These are phyloP conservation scores for Colletotrichum orchidophilum DNA, from an alignment of 2,329 filamentous ascomycete genomes.

Conservation along the genomic window DNA sequence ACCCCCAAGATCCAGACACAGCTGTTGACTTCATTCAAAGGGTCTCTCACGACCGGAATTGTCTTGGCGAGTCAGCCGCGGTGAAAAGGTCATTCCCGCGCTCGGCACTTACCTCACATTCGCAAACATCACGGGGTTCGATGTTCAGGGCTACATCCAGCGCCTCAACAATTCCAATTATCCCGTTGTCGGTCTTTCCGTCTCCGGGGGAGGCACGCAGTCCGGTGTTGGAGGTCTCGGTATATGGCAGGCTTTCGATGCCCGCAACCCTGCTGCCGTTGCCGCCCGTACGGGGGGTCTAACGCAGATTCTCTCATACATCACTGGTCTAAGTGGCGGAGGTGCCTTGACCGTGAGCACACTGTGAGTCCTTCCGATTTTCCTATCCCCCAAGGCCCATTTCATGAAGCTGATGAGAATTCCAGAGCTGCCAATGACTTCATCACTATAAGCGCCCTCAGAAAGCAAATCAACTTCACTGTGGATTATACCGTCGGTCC, in stretches of 20 bases:
- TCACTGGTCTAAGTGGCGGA: conserved; percentile 40
- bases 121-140: conserved; percentile 37
- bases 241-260: conserved; percentile 41
- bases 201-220: conserved; percentile 42
- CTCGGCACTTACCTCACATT: conserved; percentile 37
- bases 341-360: conserved; percentile 39
- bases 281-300: conserved; percentile 38
- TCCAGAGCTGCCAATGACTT: conserved; percentile 41
- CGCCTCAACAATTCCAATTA: conserved; percentile 35
- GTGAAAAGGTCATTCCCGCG: conserved; percentile 35
- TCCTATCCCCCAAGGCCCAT: too few relatives aligned
- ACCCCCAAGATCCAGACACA: neutral
- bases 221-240: conserved; percentile 42
- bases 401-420: neutral
- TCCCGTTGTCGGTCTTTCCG: conserved; percentile 38
- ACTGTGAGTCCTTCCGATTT: conserved; percentile 32
- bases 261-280: conserved; percentile 34
- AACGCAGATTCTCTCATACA: conserved; percentile 38
- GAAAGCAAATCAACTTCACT: conserved; percentile 38
- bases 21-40: conserved; percentile 7
- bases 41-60: conserved; percentile 38
- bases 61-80: conserved; percentile 36
- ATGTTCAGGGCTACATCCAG: conserved; percentile 36
- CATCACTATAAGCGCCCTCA: conserved; percentile 32
- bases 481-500: conserved; percentile 34